A percentile compares a stretch with the other conserved stretches of the same genome.
Conservation (phyloP, 106 monocot genomes). For the Vanilla planifolia region DNA sequence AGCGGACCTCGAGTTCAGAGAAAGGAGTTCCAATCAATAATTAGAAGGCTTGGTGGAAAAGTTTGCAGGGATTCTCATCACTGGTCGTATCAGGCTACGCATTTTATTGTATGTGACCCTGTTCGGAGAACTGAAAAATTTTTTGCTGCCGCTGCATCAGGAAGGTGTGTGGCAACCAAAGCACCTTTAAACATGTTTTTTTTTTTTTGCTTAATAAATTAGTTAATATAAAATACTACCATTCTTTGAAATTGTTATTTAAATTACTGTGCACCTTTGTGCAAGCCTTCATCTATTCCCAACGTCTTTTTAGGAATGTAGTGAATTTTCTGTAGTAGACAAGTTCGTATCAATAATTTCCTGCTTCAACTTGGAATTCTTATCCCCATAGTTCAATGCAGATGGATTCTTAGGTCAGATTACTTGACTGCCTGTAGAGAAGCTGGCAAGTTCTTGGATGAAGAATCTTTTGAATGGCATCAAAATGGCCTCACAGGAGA, state of each 20-base stretch:
- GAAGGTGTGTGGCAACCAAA: slow-evolving; percentile 48
- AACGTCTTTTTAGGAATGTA: too few relatives aligned
- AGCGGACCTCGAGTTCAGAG: slow-evolving; percentile 77
- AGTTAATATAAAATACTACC: background rate
- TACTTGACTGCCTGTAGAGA: slow-evolving; percentile 73
- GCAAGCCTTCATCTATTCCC: background rate
- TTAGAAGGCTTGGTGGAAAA: slow-evolving; percentile 53
- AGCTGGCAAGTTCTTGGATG: slow-evolving; percentile 64
- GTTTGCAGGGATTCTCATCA: slow-evolving; percentile 79
- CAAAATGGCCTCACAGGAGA: slow-evolving; percentile 58
- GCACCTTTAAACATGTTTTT: background rate
- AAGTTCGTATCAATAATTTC: too few relatives aligned
- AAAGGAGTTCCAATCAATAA: slow-evolving; percentile 57
- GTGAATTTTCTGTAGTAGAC: too few relatives aligned
- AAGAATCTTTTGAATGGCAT: slow-evolving; percentile 90
- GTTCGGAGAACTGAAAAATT: slow-evolving; percentile 91
- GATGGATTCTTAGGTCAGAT: slow-evolving; percentile 92
- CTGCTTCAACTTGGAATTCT: background rate
- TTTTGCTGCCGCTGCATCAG: slow-evolving; percentile 94
- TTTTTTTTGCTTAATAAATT: background rate
- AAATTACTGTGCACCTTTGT: background rate
- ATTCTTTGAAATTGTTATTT: background rate
- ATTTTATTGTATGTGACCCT: slow-evolving; percentile 74
- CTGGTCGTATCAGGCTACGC: slow-evolving; percentile 92
- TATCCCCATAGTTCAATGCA: slow-evolving; percentile 9